Conservation (phyloP, 352 stramenopile genomes). For the Phytophthora pini region DNA sequence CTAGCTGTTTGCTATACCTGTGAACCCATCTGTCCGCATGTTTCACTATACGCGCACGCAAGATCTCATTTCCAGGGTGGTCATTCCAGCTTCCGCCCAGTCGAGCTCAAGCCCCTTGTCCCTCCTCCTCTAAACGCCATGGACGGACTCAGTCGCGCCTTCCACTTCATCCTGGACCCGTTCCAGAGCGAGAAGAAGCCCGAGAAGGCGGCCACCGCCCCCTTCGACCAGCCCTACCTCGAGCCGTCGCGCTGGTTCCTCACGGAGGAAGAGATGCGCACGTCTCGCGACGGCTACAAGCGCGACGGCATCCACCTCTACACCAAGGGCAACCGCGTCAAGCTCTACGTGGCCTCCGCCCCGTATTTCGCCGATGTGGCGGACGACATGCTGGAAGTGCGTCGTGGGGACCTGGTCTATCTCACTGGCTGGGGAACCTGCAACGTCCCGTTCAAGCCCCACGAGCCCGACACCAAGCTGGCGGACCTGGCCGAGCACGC, state of each 20-base stretch:
- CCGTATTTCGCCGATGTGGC: conserved; percentile 62
- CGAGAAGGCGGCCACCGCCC: conserved; percentile 31
- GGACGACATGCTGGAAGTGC: conserved; percentile 46
- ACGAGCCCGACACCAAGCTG: conserved; percentile 45
- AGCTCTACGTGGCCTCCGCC: conserved; percentile 51
- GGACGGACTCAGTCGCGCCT: conserved; percentile 38
- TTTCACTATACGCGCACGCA: conserved; percentile 1
- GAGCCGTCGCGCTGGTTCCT: conserved; percentile 69
- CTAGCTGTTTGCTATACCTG: background rate
- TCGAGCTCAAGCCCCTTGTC: conserved; percentile 10
- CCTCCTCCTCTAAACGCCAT: background rate
- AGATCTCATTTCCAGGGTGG: background rate
- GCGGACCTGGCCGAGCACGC: conserved; percentile 41
- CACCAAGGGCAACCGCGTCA: conserved; percentile 57
- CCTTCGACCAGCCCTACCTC: conserved; percentile 59
- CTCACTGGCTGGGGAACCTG: conserved; percentile 70
- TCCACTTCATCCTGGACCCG: conserved; percentile 44
- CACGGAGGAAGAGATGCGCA: conserved; percentile 58
- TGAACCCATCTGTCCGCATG: conserved; percentile 8
- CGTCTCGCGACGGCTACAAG: conserved; percentile 47
- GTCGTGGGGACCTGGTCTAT: conserved; percentile 46
- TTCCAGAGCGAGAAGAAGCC: conserved; percentile 42
- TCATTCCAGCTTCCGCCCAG: conserved; percentile 23
- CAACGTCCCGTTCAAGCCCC: conserved; percentile 63
- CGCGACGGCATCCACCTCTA: conserved; percentile 55